These are phyloP conservation scores for Penicillium olsonii DNA, from an alignment of 2,329 filamentous ascomycete species.

Conservation along the genomic window DNA sequence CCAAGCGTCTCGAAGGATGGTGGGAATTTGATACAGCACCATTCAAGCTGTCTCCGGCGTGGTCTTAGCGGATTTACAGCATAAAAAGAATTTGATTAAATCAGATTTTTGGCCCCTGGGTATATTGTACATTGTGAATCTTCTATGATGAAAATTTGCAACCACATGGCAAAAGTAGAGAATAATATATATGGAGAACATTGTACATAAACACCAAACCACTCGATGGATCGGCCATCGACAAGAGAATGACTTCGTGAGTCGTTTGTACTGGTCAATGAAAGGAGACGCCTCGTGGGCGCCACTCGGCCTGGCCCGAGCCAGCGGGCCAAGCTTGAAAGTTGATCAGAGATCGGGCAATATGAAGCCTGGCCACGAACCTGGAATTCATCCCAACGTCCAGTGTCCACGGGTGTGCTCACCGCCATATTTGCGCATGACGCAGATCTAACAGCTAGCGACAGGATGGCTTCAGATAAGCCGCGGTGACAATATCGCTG, in stretches of 20 bases:
- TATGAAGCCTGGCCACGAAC: background rate
- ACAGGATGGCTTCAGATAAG: no score
- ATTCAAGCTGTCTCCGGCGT: background rate
- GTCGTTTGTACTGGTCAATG: background rate
- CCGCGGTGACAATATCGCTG: background rate
- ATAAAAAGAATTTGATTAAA: background rate
- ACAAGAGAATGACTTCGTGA: background rate
- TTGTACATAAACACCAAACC: conserved; percentile 1
- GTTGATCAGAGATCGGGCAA: background rate
- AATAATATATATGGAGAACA: conserved; percentile 1
- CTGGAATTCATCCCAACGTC: background rate
- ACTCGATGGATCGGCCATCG: background rate
- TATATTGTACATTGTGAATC: no score
- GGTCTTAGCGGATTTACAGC: background rate
- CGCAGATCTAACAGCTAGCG: no score
- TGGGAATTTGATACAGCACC: background rate
- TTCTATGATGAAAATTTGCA: no score
- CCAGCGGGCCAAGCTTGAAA: background rate
- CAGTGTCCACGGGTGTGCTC: no score
- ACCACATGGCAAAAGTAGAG: background rate
- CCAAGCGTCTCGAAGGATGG: conserved; percentile 1
- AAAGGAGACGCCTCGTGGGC: background rate
- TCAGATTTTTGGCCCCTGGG: no score
- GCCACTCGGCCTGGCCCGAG: background rate
- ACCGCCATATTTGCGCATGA: no score